A percentile compares a stretch with the other conserved stretches of the same genome.
These are phyloP conservation scores for Scopulariopsis brevicaulis DNA, from an alignment of 2,329 filamentous ascomycete genomes.

Conservation along the genomic window DNA sequence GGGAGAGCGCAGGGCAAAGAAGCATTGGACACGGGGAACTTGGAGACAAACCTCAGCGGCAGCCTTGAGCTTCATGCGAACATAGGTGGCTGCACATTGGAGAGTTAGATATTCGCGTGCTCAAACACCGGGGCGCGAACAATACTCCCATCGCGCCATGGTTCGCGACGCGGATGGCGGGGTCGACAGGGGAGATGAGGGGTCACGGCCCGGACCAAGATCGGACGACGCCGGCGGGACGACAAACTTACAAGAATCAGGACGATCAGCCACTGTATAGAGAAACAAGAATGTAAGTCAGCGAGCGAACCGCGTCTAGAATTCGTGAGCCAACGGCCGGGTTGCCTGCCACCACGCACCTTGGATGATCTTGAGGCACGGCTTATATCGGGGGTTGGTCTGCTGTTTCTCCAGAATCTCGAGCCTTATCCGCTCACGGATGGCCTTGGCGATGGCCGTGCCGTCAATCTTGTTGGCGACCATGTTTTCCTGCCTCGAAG, in stretches of 20 bases:
- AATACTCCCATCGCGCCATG: background rate
- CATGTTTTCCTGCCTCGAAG: constrained; percentile 41
- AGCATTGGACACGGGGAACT: background rate
- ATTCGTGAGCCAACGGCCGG: background rate
- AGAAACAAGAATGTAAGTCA: constrained; percentile 3
- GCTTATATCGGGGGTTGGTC: constrained; percentile 77
- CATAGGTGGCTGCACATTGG: constrained; percentile 69
- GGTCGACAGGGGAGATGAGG: constrained; percentile 9
- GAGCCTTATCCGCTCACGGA: constrained; percentile 68
- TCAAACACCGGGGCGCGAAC: background rate
- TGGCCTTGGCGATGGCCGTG: constrained; percentile 84
- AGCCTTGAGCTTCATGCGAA: constrained; percentile 99
- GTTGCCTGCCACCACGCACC: constrained; percentile 36
- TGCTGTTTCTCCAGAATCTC: constrained; percentile 77
- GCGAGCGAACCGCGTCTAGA: background rate
- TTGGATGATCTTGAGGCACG: constrained; percentile 89
- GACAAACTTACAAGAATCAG: constrained; percentile 67
- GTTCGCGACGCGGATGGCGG: background rate
- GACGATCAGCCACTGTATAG: constrained; percentile 69
- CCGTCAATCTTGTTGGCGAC: constrained; percentile 87
- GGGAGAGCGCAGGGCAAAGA: background rate
- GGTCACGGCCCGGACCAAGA: constrained; percentile 3
- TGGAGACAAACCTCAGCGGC: constrained; percentile 62
- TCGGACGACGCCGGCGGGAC: background rate
- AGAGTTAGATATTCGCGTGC: constrained; percentile 16